phyloP scores from a whole-genome alignment of 2,329 filamentous ascomycete genomes.

The Aspergillus ustus region DNA sequence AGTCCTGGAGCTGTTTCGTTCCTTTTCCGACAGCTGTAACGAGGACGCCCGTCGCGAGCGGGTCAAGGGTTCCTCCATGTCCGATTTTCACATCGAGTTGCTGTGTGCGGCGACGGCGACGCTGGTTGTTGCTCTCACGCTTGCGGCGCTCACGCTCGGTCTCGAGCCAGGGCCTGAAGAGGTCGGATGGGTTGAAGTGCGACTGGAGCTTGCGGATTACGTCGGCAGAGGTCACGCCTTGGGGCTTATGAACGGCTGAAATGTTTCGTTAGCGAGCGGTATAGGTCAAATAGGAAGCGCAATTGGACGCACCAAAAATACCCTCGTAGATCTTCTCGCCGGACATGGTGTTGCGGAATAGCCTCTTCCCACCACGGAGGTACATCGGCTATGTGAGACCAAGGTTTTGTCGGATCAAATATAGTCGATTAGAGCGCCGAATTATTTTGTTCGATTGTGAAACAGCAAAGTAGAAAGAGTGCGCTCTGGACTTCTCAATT shows the following conservation, averaged over 20 bases:
- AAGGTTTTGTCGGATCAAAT: neutral
- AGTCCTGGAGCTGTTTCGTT: constrained; percentile 79
- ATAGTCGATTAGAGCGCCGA: neutral
- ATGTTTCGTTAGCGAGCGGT: neutral
- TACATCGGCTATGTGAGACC: constrained; percentile 32
- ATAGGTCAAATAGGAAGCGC: neutral
- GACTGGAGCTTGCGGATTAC: constrained; percentile 86
- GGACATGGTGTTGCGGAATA: constrained; percentile 45
- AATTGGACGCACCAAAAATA: constrained; percentile 25
- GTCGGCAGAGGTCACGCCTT: constrained; percentile 84
- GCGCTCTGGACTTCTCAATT: neutral
- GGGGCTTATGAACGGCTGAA: constrained; percentile 89
- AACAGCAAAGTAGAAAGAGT: neutral
- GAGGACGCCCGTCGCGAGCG: constrained; percentile 88
- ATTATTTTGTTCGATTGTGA: neutral
- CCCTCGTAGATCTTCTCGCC: constrained; percentile 62
- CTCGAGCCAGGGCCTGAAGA: constrained; percentile 79
- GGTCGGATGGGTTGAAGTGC: constrained; percentile 77
- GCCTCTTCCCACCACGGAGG: constrained; percentile 32
- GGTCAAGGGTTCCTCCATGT: constrained; percentile 94
- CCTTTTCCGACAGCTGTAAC: constrained; percentile 86
- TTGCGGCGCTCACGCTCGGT: constrained; percentile 62
- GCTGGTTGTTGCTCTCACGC: constrained; percentile 63
- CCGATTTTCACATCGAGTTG: constrained; percentile 84
- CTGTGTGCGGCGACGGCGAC: constrained; percentile 64